Evolutionary conservation across 305 asterid genomes (phyloP), one percentile per base, ranked within the genome.

Genomic region (Stenogyne calaminthoides): DNA sequence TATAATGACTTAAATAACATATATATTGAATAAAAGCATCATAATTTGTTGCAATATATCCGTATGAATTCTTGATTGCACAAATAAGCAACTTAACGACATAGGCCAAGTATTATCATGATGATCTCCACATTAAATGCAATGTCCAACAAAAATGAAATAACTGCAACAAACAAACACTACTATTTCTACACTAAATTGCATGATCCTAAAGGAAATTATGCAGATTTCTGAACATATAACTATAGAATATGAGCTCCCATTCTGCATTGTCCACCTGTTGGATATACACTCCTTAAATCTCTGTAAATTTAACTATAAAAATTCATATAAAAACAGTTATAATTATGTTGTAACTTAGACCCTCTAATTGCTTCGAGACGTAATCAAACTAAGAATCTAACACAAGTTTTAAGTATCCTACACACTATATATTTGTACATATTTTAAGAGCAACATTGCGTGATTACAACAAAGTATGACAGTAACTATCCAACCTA

Each of bases 51-150:
- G 44, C 55, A 34, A 58, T 67, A 66, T 4, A 37, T 39, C 12
- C 9, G 15, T 64, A 64, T 55, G 58, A 60, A 72, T 36, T 56
- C 60, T 69, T 34, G 59, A 70, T 49, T 51, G 55, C 59, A 72
- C 14, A 47, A 14, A 66, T 37, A 68, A 71, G 80, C 58, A 78
- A 76, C 86, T 75, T 12, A 86, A 89, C 87, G 12, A 44, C 47
- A 77, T 61, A 84, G 69, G 63, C 91, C 87, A 20, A 75, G 20
- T 34, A 84, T 67, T 76, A 82, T 77, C 80, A 70, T 36, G 59
- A 77, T 42, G 66, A 80, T 75, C 81, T 74, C 83, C 8, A 74
- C 7, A 63, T 82, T 80, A 49, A 86, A 71, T 29, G 72, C 64
- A 69, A 80, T 15, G 76, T 84, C 85, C 74, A 76, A 34, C 58